These are phyloP conservation scores for Penicillium freii DNA, from an alignment of 2,329 filamentous ascomycete genomes.

Conservation along the genomic window DNA sequence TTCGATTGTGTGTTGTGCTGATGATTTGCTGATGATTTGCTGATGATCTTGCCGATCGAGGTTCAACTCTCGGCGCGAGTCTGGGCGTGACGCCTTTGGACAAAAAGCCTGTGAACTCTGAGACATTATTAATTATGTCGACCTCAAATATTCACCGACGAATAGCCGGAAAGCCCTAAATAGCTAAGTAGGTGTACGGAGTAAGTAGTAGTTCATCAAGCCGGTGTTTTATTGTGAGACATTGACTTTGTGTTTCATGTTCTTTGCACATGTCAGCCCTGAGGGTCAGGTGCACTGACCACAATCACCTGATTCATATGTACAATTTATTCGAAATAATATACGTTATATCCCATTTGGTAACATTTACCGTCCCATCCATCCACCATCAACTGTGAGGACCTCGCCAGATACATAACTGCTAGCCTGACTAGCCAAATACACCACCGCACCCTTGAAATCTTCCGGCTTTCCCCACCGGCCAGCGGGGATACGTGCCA, in stretches of 20 bases:
- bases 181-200: too few relatives aligned
- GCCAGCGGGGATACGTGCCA: constrained; percentile 76
- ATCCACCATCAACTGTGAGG: constrained; percentile 82
- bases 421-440: constrained; percentile 71
- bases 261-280: too few relatives aligned
- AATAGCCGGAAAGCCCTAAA: background rate
- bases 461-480: constrained; percentile 82
- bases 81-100: constrained; percentile 18
- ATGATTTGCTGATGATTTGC: constrained; percentile 20
- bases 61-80: constrained; percentile 13
- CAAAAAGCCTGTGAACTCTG: background rate
- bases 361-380: constrained; percentile 72
- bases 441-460: constrained; percentile 80
- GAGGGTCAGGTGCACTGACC: too few relatives aligned
- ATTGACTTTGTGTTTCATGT: constrained; percentile 2
- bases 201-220: background rate
- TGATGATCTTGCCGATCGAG: constrained; percentile 13
- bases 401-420: constrained; percentile 80
- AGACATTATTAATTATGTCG: background rate
- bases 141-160: background rate
- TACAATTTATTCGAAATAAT: background rate
- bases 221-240: constrained; percentile 1
- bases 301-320: background rate
- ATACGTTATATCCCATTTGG: background rate
- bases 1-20: background rate